Evolutionary conservation across 2,329 filamentous ascomycete genomes (phyloP).

Genomic region (Cladosporium sp.): DNA sequence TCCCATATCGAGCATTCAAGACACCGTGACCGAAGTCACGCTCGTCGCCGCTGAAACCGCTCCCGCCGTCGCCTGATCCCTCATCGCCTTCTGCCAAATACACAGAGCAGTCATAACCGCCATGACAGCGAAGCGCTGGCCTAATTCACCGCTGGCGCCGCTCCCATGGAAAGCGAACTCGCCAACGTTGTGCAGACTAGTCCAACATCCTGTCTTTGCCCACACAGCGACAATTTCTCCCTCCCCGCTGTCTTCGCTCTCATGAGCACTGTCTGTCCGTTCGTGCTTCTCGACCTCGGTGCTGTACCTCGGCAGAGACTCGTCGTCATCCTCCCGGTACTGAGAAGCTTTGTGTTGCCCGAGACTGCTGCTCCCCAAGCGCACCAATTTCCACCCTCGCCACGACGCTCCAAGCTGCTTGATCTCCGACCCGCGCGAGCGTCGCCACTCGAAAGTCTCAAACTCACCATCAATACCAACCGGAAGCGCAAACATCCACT

Average conservation of each 20-base stretch:
- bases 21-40: background rate
- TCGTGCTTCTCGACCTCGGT: constrained; percentile 15
- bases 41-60: background rate
- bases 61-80: background rate
- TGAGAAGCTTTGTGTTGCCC: background rate
- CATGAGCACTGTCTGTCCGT: background rate
- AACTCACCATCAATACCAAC: background rate
- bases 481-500: constrained; percentile 4
- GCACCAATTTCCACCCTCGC: constrained; percentile 26
- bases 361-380: constrained; percentile 11
- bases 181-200: constrained; percentile 23
- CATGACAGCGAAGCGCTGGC: constrained; percentile 23
- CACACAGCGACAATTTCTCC: constrained; percentile 26
- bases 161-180: constrained; percentile 23
- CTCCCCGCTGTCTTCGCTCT: constrained; percentile 16
- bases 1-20: background rate
- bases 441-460: constrained; percentile 25
- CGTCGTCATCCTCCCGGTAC: background rate
- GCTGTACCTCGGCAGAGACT: constrained; percentile 6
- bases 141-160: constrained; percentile 20
- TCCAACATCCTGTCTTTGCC: constrained; percentile 23
- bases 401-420: constrained; percentile 20
- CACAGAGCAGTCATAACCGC: constrained; percentile 22
- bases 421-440: constrained; percentile 24
- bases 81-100: constrained; percentile 20